A percentile compares a stretch with the other conserved stretches of the same genome.
phyloP scores from a whole-genome alignment of 1,284 basidiomycete species.

The Pulchroboletus neoregius region DNA sequence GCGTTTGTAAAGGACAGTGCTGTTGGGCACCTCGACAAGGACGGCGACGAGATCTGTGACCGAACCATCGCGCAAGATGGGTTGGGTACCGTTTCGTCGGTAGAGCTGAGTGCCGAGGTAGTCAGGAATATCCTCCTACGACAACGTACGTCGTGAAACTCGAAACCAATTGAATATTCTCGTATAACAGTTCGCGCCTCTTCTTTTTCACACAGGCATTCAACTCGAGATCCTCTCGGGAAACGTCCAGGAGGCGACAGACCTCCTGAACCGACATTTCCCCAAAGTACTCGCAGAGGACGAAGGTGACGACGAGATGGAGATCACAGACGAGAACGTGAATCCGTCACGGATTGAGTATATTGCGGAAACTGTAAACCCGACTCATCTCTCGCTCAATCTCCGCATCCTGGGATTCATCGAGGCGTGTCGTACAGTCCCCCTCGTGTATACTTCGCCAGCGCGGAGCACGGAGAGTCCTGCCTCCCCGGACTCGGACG shows the following conservation, averaged over 20 bases:
- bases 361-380: conserved; percentile 58
- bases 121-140: conserved; percentile 51
- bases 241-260: conserved; percentile 62
- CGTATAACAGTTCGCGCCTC: conserved; percentile 4
- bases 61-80: conserved; percentile 11
- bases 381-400: conserved; percentile 73
- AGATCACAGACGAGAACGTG: conserved; percentile 26
- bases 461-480: conserved; percentile 3
- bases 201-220: conserved; percentile 50
- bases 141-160: conserved; percentile 44
- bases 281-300: conserved; percentile 56
- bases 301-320: conserved; percentile 14
- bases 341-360: conserved; percentile 40
- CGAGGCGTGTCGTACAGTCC: conserved; percentile 72
- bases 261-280: conserved; percentile 62
- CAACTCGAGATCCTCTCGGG: conserved; percentile 63
- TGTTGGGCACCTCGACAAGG: conserved; percentile 56
- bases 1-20: conserved; percentile 68
- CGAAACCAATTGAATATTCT: background rate
- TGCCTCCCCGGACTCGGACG: conserved; percentile 10
- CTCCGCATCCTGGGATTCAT: conserved; percentile 81
- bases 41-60: conserved; percentile 59
- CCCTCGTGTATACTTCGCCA: conserved; percentile 43
- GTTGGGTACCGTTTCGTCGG: conserved; percentile 12
- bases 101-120: conserved; percentile 40